Conservation (phyloP, 2,329 filamentous ascomycete genomes). For the Akanthomyces lecanii region DNA sequence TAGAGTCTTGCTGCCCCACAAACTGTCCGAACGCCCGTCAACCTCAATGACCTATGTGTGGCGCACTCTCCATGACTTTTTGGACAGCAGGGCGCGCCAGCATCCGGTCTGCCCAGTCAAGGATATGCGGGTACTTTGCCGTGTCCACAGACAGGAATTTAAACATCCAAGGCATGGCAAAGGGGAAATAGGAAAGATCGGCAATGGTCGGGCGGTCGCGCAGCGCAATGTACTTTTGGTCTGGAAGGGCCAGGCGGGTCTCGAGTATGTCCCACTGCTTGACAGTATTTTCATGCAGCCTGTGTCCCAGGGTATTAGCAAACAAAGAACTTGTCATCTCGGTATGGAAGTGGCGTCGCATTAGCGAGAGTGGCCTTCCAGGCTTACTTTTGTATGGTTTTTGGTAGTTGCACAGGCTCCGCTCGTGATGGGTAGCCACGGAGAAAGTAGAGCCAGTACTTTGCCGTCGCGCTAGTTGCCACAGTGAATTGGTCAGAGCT, state of each 20-base stretch:
- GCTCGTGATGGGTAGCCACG: constrained; percentile 2
- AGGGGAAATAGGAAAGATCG: constrained; percentile 34
- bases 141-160: constrained; percentile 30
- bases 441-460: constrained; percentile 34
- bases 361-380: not conserved
- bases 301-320: constrained; percentile 11
- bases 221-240: constrained; percentile 32
- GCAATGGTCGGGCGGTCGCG: constrained; percentile 32
- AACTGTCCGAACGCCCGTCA: too few species aligned
- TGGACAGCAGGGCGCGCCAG: too few species aligned
- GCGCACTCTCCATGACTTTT: too few species aligned
- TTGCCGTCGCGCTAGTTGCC: constrained; percentile 25
- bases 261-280: constrained; percentile 30
- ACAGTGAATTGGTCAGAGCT: constrained; percentile 1
- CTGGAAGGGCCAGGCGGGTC: constrained; percentile 20
- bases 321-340: too few species aligned
- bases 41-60: too few species aligned
- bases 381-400: not conserved
- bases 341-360: too few species aligned
- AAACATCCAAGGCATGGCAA: constrained; percentile 36
- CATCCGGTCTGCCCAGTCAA: too few species aligned
- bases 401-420: constrained; percentile 3
- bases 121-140: constrained; percentile 28
- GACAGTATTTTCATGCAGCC: constrained; percentile 25
- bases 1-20: too few species aligned